These are phyloP conservation scores for Trichaptum fuscoviolaceum DNA, from an alignment of 768 basidiomycete genomes.

Conservation along the genomic window DNA sequence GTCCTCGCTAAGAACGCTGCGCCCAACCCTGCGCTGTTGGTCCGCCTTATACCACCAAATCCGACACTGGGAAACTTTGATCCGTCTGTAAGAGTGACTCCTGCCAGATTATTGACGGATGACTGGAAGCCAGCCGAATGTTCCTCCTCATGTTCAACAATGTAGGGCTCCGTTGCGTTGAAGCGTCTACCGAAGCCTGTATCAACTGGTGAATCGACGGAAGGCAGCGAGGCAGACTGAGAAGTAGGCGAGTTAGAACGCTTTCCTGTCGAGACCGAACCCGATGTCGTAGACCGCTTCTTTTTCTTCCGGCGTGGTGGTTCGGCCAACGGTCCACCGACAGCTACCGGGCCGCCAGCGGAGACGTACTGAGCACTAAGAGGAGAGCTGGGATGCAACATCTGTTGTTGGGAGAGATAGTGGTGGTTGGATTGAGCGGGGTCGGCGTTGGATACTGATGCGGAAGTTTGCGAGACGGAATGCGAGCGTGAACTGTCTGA, in stretches of 20 bases:
- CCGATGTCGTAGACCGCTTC: conserved; percentile 17
- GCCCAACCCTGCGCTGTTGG: conserved; percentile 27
- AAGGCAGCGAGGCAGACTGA: conserved; percentile 40
- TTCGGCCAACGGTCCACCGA: not conserved
- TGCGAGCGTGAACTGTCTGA: conserved; percentile 40
- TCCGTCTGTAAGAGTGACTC: conserved; percentile 6
- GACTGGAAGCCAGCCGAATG: conserved; percentile 23
- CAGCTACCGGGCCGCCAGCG: not conserved
- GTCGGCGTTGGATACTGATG: conserved; percentile 32
- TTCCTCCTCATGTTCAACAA: conserved; percentile 24
- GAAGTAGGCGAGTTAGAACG: conserved; percentile 37
- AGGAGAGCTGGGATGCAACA: not conserved
- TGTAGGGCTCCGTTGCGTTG: conserved; percentile 28
- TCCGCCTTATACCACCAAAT: conserved; percentile 28
- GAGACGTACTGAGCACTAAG: not conserved
- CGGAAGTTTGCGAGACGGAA: conserved; percentile 57
- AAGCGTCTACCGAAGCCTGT: conserved; percentile 23
- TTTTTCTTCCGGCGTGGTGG: conserved; percentile 17
- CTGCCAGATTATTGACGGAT: conserved; percentile 6
- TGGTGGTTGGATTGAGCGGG: conserved; percentile 19
- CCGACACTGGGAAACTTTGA: conserved; percentile 35
- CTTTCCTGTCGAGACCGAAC: conserved; percentile 27
- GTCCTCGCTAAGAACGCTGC: conserved; percentile 37
- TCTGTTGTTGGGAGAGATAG: conserved; percentile 21
- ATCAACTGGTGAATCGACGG: conserved; percentile 26